Evolutionary conservation across 495 filamentous ascomycete species (phyloP).

Genomic region (Penicillium antarcticum): DNA sequence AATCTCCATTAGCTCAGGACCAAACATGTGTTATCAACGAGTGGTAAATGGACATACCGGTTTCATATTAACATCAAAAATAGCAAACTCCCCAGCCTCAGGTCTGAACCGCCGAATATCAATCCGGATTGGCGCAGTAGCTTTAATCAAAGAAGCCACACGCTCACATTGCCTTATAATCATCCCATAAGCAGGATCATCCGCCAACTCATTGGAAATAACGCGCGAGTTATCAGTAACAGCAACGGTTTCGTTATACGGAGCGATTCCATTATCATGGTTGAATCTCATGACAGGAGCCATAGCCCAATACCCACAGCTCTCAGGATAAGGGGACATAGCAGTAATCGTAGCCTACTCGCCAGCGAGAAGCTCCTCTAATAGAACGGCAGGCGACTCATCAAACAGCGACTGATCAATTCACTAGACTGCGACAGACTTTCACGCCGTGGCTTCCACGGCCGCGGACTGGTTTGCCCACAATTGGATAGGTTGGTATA

Average conservation of each 20-base stretch:
- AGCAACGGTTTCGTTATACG: conserved; percentile 32
- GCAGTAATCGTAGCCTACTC: conserved; percentile 41
- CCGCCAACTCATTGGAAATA: conserved; percentile 13
- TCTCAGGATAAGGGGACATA: conserved; percentile 30
- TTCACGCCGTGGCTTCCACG: conserved; percentile 36
- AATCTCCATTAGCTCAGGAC: not conserved
- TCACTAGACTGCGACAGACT: conserved; percentile 21
- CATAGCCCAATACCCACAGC: conserved; percentile 28
- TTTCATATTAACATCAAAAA: conserved; percentile 45
- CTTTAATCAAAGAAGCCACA: conserved; percentile 27
- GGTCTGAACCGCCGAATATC: conserved; percentile 28
- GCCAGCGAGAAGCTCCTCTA: conserved; percentile 38
- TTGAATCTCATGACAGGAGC: conserved; percentile 34
- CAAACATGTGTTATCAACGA: not conserved
- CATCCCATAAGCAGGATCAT: conserved; percentile 15
- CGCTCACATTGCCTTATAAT: conserved; percentile 25
- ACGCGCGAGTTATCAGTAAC: conserved; percentile 31
- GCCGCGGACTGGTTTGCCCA: conserved; percentile 29
- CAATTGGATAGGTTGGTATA: conserved; percentile 23
- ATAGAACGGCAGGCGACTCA: conserved; percentile 27
- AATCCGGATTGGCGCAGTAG: conserved; percentile 34
- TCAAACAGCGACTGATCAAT: conserved; percentile 17
- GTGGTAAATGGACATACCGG: conserved; percentile 23
- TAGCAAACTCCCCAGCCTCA: conserved; percentile 24
- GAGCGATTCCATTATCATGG: conserved; percentile 31